phyloP scores from a whole-genome alignment of 306 rosid genomes.

The Castanospermum australe region DNA sequence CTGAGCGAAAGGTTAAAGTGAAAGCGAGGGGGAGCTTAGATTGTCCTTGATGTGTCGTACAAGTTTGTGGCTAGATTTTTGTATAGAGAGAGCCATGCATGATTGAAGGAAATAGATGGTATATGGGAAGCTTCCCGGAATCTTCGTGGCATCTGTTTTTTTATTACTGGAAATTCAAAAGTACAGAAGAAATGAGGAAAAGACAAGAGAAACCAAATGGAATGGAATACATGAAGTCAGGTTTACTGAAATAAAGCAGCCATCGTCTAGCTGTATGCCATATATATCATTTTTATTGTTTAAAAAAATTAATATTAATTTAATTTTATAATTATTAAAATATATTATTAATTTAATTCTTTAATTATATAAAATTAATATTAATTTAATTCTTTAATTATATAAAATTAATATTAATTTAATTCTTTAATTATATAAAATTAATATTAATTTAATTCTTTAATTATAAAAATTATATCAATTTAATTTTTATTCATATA shows the following conservation, averaged over 20 bases:
- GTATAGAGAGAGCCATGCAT: not conserved
- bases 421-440: too few relatives aligned
- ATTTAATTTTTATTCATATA: too few relatives aligned
- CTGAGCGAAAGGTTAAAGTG: not conserved
- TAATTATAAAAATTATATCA: too few relatives aligned
- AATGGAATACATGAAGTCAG: not conserved
- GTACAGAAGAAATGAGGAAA: not conserved
- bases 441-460: too few relatives aligned
- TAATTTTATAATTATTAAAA: too few relatives aligned
- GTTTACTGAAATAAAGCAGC: not conserved
- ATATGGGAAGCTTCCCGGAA: constrained; percentile 24
- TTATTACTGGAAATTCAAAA: constrained; percentile 24
- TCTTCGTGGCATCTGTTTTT: not conserved
- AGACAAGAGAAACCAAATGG: not conserved
- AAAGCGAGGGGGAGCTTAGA: not conserved
- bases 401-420: too few relatives aligned
- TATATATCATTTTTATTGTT: too few relatives aligned
- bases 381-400: too few relatives aligned
- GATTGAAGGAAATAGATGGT: constrained; percentile 7
- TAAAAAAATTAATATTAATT: too few relatives aligned
- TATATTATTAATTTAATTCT: too few relatives aligned
- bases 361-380: too few relatives aligned
- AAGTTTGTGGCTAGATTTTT: not conserved
- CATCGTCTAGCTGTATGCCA: constrained; percentile 16
- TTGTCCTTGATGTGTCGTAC: not conserved